Percentiles rank a stretch among this genome's conserved stretches.
These are phyloP conservation scores for Lipomyces starkeyi DNA, from an alignment of 805 yeast genomes.

Conservation along the genomic window DNA sequence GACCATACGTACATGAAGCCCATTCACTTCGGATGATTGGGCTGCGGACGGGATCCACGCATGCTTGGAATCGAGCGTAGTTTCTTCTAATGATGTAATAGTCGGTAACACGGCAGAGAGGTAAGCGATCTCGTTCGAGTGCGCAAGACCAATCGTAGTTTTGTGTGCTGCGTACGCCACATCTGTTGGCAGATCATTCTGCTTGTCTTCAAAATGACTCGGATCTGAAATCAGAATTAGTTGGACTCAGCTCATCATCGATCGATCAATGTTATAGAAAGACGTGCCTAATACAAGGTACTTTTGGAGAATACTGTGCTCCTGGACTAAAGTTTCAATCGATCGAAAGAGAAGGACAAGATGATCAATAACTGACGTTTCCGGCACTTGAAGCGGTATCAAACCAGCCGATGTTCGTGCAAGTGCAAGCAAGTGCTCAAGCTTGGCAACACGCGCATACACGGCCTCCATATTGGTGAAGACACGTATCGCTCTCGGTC, in stretches of 20 bases:
- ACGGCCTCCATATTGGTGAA: conserved; percentile 20
- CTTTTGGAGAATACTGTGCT: conserved; percentile 11
- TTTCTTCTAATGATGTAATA: conserved; percentile 12
- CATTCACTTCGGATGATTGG: neutral
- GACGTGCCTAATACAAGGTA: conserved; percentile 14
- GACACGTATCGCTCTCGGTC: neutral
- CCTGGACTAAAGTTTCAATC: conserved; percentile 7
- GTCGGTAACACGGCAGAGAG: conserved; percentile 19
- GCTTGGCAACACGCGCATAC: conserved; percentile 19
- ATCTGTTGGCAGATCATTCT: neutral
- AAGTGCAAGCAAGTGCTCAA: conserved; percentile 20
- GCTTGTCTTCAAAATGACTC: neutral
- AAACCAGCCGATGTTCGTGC: neutral
- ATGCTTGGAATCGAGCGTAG: conserved; percentile 5
- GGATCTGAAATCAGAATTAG: neutral
- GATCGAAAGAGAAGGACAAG: conserved; percentile 7
- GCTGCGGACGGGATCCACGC: conserved; percentile 4
- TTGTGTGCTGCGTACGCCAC: neutral
- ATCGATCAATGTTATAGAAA: neutral
- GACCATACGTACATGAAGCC: neutral
- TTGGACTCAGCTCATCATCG: neutral
- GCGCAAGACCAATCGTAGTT: conserved; percentile 20
- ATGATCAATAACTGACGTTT: conserved; percentile 9
- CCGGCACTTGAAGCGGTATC: neutral
- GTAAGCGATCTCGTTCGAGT: conserved; percentile 18